Base-by-base conservation (phyloP, 2,329 filamentous ascomycete species). In the Corniculantispora saksenae region DNA sequence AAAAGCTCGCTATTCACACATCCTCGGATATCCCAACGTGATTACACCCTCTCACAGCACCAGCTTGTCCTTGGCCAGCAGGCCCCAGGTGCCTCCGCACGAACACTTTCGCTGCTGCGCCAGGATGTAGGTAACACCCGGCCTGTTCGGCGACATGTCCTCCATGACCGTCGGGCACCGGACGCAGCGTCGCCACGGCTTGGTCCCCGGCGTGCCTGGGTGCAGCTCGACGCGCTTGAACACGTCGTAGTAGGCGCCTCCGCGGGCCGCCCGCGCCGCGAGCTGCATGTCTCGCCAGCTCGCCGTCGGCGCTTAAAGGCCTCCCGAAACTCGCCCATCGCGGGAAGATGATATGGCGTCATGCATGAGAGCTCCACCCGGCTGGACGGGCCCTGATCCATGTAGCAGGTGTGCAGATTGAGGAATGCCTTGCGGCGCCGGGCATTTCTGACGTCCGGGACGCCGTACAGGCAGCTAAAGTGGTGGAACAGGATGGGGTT, bases 121-220 rank as follows among this genome's bases (percentile, higher is more conserved):
- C 53, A 87, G 71, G 43, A 88, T 78, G 72, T 86, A 86, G 3
- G 77, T 80, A 64, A 83, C 80, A 1, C 84, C 85, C 0, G 84
- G 81, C 66, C 80, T 78, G 27, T 76, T 76, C 17, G 75, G 79
- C 32, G 74, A 75, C 0, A 84, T 76, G 67, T 91, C 87, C 70
- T 89, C 88, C 81, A 90, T 90, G n/a, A 90, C 81, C 57, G 85
- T 81, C 53, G 86, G 82, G 73, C 89, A 91, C 47, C 89, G 80
- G 23, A 85, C 84, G 62, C 78, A 80, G 38, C 77, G 71, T 63
- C 77, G 74, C 78, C 78, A 80, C 65, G 73, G 72, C 57, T 70
- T 70, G 3, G 47, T 59, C 29, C 13, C 43, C 27, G 6, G 35
- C 12, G 70, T 54, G 10, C 69, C 70, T 21, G 69, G 69, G 54